phyloP scores from a whole-genome alignment of 2,329 filamentous ascomycete genomes.

The Xylariaceae sp. region DNA sequence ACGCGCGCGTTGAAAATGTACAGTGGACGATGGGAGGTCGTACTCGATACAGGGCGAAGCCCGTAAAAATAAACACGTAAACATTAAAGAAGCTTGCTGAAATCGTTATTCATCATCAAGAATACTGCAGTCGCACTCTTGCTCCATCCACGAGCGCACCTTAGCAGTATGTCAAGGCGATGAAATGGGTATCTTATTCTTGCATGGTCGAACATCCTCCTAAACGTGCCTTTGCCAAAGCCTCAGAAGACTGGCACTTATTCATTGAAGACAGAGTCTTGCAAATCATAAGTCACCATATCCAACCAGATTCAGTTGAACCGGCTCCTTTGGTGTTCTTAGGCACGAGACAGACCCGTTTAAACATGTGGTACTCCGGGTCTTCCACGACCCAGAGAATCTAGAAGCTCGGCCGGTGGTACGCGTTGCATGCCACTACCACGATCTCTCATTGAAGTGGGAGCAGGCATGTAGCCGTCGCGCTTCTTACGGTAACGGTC shows the following conservation, averaged over 20 bases:
- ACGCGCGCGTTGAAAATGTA: constrained; percentile 29
- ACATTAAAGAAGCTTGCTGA: constrained; percentile 29
- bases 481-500: constrained; percentile 71
- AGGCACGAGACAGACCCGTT: constrained; percentile 19
- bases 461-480: constrained; percentile 76
- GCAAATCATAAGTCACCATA: constrained; percentile 12
- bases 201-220: constrained; percentile 15
- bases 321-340: constrained; percentile 1
- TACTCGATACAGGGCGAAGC: constrained; percentile 25
- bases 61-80: constrained; percentile 30
- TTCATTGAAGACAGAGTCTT: constrained; percentile 4
- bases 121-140: constrained; percentile 13
- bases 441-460: constrained; percentile 59
- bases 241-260: constrained; percentile 4
- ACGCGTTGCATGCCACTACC: constrained; percentile 54
- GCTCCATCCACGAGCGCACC: constrained; percentile 14
- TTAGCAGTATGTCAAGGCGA: constrained; percentile 16
- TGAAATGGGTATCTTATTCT: constrained; percentile 28
- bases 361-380: constrained; percentile 48
- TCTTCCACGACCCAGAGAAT: constrained; percentile 46
- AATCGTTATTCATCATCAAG: constrained; percentile 17
- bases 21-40: constrained; percentile 24
- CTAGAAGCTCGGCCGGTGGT: constrained; percentile 55
- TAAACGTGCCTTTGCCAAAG: constrained; percentile 1
- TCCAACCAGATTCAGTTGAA: constrained; percentile 16